phyloP scores from a whole-genome alignment of 176 grass and related monocot genomes.

The Microstegium vimineum region DNA sequence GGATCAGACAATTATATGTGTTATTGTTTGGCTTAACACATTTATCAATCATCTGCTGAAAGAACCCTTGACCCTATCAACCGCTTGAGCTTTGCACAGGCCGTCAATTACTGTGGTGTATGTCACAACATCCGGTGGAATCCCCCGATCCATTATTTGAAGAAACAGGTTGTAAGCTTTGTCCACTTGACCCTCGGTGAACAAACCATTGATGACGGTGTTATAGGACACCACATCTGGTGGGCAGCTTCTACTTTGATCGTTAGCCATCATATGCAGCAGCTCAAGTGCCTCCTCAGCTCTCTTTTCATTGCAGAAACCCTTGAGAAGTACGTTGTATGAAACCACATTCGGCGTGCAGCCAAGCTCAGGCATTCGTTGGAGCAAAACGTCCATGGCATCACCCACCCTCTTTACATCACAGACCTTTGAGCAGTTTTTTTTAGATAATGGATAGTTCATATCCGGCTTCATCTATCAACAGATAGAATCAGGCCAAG shows the following conservation, averaged over 20 bases:
- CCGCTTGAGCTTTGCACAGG: background rate
- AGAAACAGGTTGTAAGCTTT: background rate
- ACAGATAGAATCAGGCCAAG: too few species aligned
- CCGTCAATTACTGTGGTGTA: background rate
- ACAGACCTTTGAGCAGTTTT: background rate
- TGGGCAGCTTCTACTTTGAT: background rate
- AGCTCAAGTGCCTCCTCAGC: background rate
- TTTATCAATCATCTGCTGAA: background rate
- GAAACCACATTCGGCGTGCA: background rate
- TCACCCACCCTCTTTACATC: background rate
- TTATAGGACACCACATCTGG: background rate
- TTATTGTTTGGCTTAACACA: too few species aligned
- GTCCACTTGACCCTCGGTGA: background rate
- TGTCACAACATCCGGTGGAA: background rate
- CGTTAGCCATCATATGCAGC: background rate
- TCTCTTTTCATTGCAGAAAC: background rate
- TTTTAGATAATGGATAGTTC: too few species aligned
- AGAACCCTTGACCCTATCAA: background rate
- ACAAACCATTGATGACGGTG: background rate
- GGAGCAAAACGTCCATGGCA: background rate
- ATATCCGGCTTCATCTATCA: too few species aligned
- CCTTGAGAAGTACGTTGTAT: background rate
- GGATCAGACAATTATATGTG: too few species aligned
- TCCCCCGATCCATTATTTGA: background rate
- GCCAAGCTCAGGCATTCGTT: background rate